Evolutionary conservation across 1,139 yeast genomes (phyloP).

Genomic region (Meyerozyma smithsonii): DNA sequence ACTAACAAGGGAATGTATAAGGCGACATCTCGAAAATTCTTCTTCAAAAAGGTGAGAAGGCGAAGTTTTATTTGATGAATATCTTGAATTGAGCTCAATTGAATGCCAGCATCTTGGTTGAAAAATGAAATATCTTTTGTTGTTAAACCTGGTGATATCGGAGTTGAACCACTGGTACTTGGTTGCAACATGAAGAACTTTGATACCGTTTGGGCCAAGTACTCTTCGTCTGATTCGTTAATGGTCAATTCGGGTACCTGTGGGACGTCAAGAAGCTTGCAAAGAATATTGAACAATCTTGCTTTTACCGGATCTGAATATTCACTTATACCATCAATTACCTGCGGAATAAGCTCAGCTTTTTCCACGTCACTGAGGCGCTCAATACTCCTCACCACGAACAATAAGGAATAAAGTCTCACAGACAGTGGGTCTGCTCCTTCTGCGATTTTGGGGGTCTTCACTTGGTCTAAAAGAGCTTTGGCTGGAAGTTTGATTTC

Average conservation of each 20-base stretch:
- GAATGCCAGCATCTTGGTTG: slow-evolving; percentile 63
- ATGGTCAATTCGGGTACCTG: slow-evolving; percentile 44
- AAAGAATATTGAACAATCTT: slow-evolving; percentile 55
- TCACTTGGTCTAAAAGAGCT: slow-evolving; percentile 60
- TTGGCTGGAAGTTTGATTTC: slow-evolving; percentile 56
- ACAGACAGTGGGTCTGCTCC: slow-evolving; percentile 49
- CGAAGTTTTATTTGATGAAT: slow-evolving; percentile 41
- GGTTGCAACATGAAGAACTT: slow-evolving; percentile 58
- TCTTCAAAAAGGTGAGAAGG: slow-evolving; percentile 32
- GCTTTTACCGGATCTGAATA: slow-evolving; percentile 43
- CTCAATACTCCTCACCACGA: slow-evolving; percentile 62
- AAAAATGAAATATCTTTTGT: slow-evolving; percentile 53
- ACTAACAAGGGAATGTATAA: slow-evolving; percentile 47
- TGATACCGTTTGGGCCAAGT: slow-evolving; percentile 43
- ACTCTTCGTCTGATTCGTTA: slow-evolving; percentile 33
- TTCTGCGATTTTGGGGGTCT: slow-evolving; percentile 42
- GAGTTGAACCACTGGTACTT: slow-evolving; percentile 14
- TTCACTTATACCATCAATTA: slow-evolving; percentile 43
- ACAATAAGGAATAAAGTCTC: slow-evolving; percentile 59
- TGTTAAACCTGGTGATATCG: slow-evolving; percentile 58
- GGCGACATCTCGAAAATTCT: slow-evolving; percentile 34
- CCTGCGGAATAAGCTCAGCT: slow-evolving; percentile 39
- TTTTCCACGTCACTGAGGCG: slow-evolving; percentile 36
- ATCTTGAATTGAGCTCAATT: slow-evolving; percentile 45
- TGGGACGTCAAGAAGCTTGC: slow-evolving; percentile 52